phyloP scores from a whole-genome alignment of 371 early-diverging fungal species.

The Apophysomyces variabilis region DNA sequence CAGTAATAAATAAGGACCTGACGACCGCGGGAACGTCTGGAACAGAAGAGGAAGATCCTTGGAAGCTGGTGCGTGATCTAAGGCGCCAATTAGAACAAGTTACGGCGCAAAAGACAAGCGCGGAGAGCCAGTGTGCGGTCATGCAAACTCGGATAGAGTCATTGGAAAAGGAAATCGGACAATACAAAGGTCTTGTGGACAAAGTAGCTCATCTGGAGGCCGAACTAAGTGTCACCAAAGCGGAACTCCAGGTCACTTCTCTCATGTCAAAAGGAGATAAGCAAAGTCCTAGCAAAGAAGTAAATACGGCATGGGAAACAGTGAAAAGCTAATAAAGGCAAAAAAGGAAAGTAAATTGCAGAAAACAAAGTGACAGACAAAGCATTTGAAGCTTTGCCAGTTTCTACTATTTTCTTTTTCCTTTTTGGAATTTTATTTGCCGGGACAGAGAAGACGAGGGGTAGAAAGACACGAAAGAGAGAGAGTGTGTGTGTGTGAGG shows the following conservation, averaged over 20 bases:
- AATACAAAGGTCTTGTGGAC: slow-evolving; percentile 31
- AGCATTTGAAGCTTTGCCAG: too few species aligned
- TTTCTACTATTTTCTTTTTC: too few species aligned
- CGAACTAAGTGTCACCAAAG: slow-evolving; percentile 40
- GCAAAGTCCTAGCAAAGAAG: background rate
- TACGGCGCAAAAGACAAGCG: slow-evolving; percentile 20
- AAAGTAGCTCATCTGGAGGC: slow-evolving; percentile 46
- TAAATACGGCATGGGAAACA: too few species aligned
- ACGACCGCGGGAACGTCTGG: background rate
- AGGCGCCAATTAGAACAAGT: slow-evolving; percentile 20
- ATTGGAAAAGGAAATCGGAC: slow-evolving; percentile 29
- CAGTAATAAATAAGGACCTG: background rate
- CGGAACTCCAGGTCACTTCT: slow-evolving; percentile 38
- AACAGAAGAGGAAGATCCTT: slow-evolving; percentile 23
- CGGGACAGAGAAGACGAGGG: too few species aligned
- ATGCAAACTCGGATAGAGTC: slow-evolving; percentile 21
- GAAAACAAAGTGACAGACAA: too few species aligned
- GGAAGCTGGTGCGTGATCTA: slow-evolving; percentile 33
- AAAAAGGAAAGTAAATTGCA: background rate
- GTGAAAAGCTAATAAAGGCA: background rate
- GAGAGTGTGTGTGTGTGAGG: too few species aligned
- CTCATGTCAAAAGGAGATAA: slow-evolving; percentile 21
- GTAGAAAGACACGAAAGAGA: too few species aligned
- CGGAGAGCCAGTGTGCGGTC: slow-evolving; percentile 18
- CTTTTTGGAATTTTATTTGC: too few species aligned